Percentiles rank a stretch among this genome's conserved stretches.
phyloP scores from a whole-genome alignment of 129 eudicot species.

The Chrysanthemum makinoi region DNA sequence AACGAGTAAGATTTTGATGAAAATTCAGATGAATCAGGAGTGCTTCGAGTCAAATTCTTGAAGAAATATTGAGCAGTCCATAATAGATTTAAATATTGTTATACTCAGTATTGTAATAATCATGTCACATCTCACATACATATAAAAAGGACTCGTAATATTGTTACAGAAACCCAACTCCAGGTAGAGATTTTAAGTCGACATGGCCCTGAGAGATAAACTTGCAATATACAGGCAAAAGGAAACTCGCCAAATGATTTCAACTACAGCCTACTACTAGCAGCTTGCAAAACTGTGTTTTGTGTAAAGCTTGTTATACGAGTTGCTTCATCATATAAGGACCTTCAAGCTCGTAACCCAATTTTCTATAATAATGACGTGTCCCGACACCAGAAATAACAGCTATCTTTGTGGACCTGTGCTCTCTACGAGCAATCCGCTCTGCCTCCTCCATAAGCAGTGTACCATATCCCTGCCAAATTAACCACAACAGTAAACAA shows the following conservation, averaged over 20 bases:
- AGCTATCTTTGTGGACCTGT: slow-evolving; percentile 80
- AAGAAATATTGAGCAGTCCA: too few species aligned
- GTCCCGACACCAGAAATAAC: slow-evolving; percentile 98
- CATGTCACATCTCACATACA: too few species aligned
- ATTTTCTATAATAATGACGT: slow-evolving; percentile 87
- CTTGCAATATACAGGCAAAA: slow-evolving; percentile 24
- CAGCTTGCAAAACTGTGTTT: slow-evolving; percentile 25
- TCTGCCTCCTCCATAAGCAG: slow-evolving; percentile 98
- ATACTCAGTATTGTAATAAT: too few species aligned
- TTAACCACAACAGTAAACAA: not conserved
- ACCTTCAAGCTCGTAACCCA: slow-evolving; percentile 97
- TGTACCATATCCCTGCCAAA: slow-evolving; percentile 81
- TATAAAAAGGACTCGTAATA: too few species aligned
- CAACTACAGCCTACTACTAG: not conserved
- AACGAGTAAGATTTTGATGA: too few species aligned
- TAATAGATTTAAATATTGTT: too few species aligned
- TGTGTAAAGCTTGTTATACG: slow-evolving; percentile 25
- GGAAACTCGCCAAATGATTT: not conserved
- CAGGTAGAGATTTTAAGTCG: too few species aligned
- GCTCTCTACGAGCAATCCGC: slow-evolving; percentile 77
- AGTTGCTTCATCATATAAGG: slow-evolving; percentile 91
- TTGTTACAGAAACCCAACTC: too few species aligned
- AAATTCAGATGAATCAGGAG: too few species aligned
- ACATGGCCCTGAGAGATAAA: not conserved
- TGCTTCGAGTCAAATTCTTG: too few species aligned